Evolutionary conservation across 1,284 basidiomycete genomes (phyloP).

Genomic region (Neolentinus lepideus): DNA sequence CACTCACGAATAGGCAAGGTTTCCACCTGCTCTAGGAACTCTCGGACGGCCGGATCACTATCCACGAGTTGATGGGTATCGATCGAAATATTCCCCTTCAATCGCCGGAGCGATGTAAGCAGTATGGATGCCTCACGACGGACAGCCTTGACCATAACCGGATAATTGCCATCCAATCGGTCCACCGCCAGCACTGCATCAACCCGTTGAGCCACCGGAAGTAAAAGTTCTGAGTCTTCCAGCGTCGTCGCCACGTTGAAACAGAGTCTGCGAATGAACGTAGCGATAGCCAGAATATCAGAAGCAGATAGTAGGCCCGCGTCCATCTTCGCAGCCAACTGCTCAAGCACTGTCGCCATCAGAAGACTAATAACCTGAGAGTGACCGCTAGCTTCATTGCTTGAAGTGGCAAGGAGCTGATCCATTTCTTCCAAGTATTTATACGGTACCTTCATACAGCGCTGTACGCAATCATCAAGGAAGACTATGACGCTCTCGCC

Average conservation of each 20-base stretch:
- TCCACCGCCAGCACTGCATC: conserved; percentile 20
- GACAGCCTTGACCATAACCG: conserved; percentile 36
- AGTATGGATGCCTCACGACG: conserved; percentile 37
- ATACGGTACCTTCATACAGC: conserved; percentile 83
- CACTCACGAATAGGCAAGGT: conserved; percentile 31
- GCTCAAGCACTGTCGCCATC: conserved; percentile 72
- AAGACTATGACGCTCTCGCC: conserved; percentile 59
- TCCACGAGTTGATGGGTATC: not conserved
- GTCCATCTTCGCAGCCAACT: conserved; percentile 55
- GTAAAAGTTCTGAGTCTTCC: conserved; percentile 28
- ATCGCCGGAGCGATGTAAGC: conserved; percentile 22
- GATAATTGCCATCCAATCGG: conserved; percentile 23
- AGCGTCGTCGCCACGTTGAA: conserved; percentile 52
- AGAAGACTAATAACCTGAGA: conserved; percentile 47
- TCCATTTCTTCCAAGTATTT: conserved; percentile 76
- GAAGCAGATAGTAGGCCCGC: conserved; percentile 47
- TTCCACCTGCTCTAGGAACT: conserved; percentile 38
- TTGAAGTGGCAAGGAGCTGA: conserved; percentile 13
- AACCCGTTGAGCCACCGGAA: conserved; percentile 29
- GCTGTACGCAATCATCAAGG: conserved; percentile 81
- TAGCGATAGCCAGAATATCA: conserved; percentile 53
- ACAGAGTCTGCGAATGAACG: conserved; percentile 57
- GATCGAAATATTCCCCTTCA: conserved; percentile 9
- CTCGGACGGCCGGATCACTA: conserved; percentile 18
- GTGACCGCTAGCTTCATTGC: conserved; percentile 2